A percentile compares a stretch with the other conserved stretches of the same genome.
phyloP scores from a whole-genome alignment of 306 rosid genomes.

The Lithocarpus polystachyus region DNA sequence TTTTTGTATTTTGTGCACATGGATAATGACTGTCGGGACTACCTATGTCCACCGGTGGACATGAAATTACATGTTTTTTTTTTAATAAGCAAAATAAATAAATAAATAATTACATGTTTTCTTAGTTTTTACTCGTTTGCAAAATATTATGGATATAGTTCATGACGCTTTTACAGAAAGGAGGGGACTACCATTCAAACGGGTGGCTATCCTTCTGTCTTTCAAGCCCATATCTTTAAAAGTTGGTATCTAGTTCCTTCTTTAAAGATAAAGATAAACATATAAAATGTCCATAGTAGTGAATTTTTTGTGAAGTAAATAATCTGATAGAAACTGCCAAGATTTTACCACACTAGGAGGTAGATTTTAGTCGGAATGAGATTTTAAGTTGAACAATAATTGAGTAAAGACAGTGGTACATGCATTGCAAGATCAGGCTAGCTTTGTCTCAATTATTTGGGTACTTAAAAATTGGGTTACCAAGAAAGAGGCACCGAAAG shows the following conservation, averaged over 20 bases:
- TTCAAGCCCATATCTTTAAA: background rate
- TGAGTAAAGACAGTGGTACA: background rate
- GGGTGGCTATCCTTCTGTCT: background rate
- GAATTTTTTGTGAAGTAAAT: background rate
- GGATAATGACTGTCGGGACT: conserved; percentile 3
- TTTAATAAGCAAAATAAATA: too few species aligned
- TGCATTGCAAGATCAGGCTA: background rate
- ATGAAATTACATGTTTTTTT: background rate
- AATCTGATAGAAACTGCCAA: background rate
- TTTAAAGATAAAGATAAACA: background rate
- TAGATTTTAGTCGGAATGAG: background rate
- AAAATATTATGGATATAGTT: background rate
- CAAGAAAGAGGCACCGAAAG: conserved; percentile 28
- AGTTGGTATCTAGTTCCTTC: background rate
- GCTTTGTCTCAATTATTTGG: background rate
- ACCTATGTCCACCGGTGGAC: background rate
- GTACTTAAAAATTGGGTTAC: background rate
- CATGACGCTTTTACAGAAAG: background rate
- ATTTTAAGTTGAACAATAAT: background rate
- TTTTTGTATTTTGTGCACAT: background rate
- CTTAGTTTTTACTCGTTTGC: background rate
- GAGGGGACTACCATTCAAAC: background rate
- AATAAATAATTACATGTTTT: too few species aligned
- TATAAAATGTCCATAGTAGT: background rate
- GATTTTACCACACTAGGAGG: background rate